phyloP scores from a whole-genome alignment of 768 basidiomycete species.

The Calocybe indica region DNA sequence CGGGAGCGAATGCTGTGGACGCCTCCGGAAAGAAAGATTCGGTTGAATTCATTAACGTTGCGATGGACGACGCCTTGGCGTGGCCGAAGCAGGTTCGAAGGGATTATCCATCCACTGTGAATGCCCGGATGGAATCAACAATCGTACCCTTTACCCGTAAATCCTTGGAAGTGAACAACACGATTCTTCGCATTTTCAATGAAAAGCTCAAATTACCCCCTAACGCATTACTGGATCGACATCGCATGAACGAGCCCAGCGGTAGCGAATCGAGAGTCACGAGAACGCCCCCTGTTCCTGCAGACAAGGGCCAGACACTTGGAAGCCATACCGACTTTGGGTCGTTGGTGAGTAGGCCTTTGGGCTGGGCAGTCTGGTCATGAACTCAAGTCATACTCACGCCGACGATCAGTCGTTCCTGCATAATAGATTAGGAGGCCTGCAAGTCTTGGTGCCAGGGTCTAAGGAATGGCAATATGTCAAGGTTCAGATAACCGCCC shows the following conservation, averaged over 20 bases:
- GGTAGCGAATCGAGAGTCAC: slow-evolving; percentile 55
- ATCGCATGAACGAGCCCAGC: slow-evolving; percentile 40
- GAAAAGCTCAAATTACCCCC: slow-evolving; percentile 45
- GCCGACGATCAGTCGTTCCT: slow-evolving; percentile 48
- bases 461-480: slow-evolving; percentile 63
- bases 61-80: slow-evolving; percentile 63
- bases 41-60: slow-evolving; percentile 59
- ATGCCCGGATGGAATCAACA: slow-evolving; percentile 40
- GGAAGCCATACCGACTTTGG: slow-evolving; percentile 73
- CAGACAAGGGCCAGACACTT: slow-evolving; percentile 34
- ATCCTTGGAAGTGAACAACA: slow-evolving; percentile 50
- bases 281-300: slow-evolving; percentile 36
- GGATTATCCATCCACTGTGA: slow-evolving; percentile 50
- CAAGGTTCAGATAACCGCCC: slow-evolving; percentile 34
- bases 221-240: slow-evolving; percentile 38
- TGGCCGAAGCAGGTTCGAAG: slow-evolving; percentile 49
- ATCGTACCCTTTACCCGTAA: slow-evolving; percentile 53
- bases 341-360: slow-evolving; percentile 41
- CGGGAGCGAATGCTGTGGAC: slow-evolving; percentile 58
- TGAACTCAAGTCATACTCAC: slow-evolving; percentile 27
- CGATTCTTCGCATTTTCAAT: slow-evolving; percentile 51
- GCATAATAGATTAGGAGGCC: slow-evolving; percentile 63
- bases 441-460: slow-evolving; percentile 63
- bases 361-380: neutral
- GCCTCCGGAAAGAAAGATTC: slow-evolving; percentile 50